Evolutionary conservation across 805 yeast species (phyloP).

Genomic region (Hanseniaspora vineae): DNA sequence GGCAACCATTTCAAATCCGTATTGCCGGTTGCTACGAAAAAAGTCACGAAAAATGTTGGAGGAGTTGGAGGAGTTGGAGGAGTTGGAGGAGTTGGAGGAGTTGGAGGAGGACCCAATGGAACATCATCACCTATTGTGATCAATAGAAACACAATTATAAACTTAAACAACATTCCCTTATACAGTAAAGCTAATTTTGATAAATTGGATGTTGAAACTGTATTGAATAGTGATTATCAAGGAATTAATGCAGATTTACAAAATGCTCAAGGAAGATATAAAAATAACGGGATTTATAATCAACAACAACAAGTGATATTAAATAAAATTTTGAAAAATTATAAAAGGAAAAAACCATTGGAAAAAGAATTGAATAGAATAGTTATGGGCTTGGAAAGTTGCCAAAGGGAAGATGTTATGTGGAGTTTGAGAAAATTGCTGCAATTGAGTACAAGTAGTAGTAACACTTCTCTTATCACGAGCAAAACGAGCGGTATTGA

Average conservation of each 20-base stretch:
- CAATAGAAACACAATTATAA: neutral
- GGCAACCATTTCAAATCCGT: constrained; percentile 9
- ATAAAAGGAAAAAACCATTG: neutral
- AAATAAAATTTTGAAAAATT: constrained; percentile 2
- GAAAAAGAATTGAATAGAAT: constrained; percentile 3
- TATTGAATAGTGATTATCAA: constrained; percentile 1
- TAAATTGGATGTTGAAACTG: constrained; percentile 1
- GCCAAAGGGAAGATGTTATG: constrained; percentile 44
- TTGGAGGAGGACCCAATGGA: too few relatives aligned
- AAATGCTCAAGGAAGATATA: constrained; percentile 3
- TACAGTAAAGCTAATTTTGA: constrained; percentile 3
- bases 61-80: too few relatives aligned
- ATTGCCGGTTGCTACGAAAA: neutral
- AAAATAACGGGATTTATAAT: neutral
- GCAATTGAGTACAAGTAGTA: constrained; percentile 14
- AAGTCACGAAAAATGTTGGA: neutral
- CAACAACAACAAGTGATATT: constrained; percentile 3
- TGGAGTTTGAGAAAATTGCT: constrained; percentile 47
- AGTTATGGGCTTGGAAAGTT: constrained; percentile 2
- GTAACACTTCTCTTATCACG: too few relatives aligned
- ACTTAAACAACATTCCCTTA: neutral
- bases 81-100: too few relatives aligned
- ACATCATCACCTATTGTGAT: neutral
- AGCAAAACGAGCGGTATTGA: neutral
- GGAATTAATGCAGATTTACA: neutral